Conservation (phyloP, 768 basidiomycete species). For the Kwoniella newhampshirensis region DNA sequence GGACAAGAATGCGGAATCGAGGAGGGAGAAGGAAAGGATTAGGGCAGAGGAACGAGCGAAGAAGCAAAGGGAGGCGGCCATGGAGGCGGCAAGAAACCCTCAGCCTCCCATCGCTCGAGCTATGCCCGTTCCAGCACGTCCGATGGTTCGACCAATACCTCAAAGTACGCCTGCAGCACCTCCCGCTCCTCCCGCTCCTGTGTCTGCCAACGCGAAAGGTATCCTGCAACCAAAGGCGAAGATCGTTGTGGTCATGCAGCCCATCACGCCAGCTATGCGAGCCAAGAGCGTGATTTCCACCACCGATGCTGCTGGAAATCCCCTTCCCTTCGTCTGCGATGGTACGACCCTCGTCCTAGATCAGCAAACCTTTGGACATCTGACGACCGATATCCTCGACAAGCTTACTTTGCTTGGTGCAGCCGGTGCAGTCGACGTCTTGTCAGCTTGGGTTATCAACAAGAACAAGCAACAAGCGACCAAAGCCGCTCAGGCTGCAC, state of each 20-base stretch:
- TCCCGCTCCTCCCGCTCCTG: constrained; percentile 19
- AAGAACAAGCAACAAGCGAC: constrained; percentile 38
- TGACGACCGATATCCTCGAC: constrained; percentile 38
- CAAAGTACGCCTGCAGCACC: constrained; percentile 9
- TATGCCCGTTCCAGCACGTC: constrained; percentile 23
- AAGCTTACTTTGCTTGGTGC: constrained; percentile 40
- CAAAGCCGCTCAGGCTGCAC: constrained; percentile 27
- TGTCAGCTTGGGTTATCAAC: constrained; percentile 45
- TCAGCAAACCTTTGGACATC: constrained; percentile 40
- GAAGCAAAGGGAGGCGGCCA: constrained; percentile 27
- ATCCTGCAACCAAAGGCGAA: constrained; percentile 36
- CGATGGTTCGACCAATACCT: constrained; percentile 20
- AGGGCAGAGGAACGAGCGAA: constrained; percentile 32
- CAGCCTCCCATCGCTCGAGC: constrained; percentile 7
- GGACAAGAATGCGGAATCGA: constrained; percentile 34
- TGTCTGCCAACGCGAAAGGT: constrained; percentile 26
- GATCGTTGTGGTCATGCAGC: constrained; percentile 39
- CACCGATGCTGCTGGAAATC: constrained; percentile 36
- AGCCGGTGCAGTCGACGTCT: constrained; percentile 40
- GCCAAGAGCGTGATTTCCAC: constrained; percentile 33
- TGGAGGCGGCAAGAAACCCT: constrained; percentile 19
- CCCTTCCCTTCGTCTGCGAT: constrained; percentile 43
- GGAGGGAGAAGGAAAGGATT: constrained; percentile 32
- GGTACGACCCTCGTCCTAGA: constrained; percentile 40
- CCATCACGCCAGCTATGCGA: constrained; percentile 41